Evolutionary conservation across 495 filamentous ascomycete species (phyloP), one percentile per base, ranked within the genome.

Genomic region (Chaetomidium leptoderma): DNA sequence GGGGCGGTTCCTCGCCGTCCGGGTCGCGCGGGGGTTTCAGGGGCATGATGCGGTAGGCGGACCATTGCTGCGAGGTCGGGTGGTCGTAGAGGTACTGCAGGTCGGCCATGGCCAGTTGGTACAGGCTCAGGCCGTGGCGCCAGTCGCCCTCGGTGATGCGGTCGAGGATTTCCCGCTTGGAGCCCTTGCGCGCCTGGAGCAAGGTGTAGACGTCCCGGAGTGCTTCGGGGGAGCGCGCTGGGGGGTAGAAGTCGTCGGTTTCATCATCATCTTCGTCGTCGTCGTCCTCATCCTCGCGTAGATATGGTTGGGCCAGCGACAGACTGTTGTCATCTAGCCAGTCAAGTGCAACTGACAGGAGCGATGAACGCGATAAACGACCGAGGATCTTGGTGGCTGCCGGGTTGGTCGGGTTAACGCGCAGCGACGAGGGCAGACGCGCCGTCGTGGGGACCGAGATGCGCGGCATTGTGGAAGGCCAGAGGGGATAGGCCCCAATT

Each of bases 61-160:
- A 83, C 90, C 90, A 95, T 72, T 85, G 85, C 57, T 86, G 79
- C 1, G 80, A 79, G 2, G 80, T 75, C 0, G 87, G 86, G 62
- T 90, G 86, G 64, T 91, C 86, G 62, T 91, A 82, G n/a, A 92
- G 75, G 65, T 89, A 77, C 58, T 87, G 86, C 14, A 90, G 71
- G 62, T 95, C 90, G 16, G 85, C 84, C 79, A 90, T 91, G 46
- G 88, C 89, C 4, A 92, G 75, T 65, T 91, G 88, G 59, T 87
- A 88, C 16, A 95, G 71, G 1, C 81, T 85, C 21, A 95, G 73
- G 1, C 90, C 90, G 49, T 84, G 78, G 21, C 88, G 78, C 89
- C 90, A 95, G 67, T 95, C 90, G 42, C 88, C 88, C 56, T 91
- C 86, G 0, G 87, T 62, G 37, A 95, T 86, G 29, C 88, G 79